These are phyloP conservation scores for Volutella citrinella DNA, from an alignment of 2,329 filamentous ascomycete species.

Conservation along the genomic window DNA sequence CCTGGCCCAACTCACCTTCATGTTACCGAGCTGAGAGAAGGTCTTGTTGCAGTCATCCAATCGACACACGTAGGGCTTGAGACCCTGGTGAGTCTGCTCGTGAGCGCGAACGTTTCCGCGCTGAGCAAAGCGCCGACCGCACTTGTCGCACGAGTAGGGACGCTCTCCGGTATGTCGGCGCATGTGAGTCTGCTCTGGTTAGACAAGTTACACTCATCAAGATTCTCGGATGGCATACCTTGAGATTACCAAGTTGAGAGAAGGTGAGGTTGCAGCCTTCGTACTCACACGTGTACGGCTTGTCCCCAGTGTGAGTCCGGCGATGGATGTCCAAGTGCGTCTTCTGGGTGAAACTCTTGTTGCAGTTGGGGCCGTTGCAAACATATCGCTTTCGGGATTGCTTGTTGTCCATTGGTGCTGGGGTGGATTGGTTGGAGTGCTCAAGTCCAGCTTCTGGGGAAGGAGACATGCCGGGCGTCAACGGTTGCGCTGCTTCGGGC, in stretches of 20 bases:
- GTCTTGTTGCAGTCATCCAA: constrained; percentile 82
- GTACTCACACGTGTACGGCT: constrained; percentile 83
- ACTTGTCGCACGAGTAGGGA: constrained; percentile 76
- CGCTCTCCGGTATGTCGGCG: constrained; percentile 84
- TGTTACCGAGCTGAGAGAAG: constrained; percentile 87
- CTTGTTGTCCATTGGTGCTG: constrained; percentile 25
- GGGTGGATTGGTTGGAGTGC: constrained; percentile 12
- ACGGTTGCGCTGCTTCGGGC: constrained; percentile 22
- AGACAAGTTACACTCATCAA: neutral
- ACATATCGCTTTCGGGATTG: constrained; percentile 58
- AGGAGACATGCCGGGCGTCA: constrained; percentile 24
- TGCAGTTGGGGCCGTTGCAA: constrained; percentile 72
- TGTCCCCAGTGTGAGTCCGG: constrained; percentile 83
- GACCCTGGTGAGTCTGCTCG: constrained; percentile 72
- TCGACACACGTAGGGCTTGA: constrained; percentile 77
- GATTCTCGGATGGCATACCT: constrained; percentile 48
- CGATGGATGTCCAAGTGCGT: constrained; percentile 90
- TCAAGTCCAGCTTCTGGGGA: constrained; percentile 20
- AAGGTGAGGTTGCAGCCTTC: constrained; percentile 75
- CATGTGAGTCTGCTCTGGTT: constrained; percentile 73
- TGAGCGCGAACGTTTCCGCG: constrained; percentile 83
- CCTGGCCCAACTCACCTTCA: constrained; percentile 80
- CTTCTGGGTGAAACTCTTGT: constrained; percentile 84
- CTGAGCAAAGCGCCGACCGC: constrained; percentile 80
- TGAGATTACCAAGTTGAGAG: constrained; percentile 87